Evolutionary conservation across 139 green algal species (phyloP).

Genomic region (Chlorella sp.): DNA sequence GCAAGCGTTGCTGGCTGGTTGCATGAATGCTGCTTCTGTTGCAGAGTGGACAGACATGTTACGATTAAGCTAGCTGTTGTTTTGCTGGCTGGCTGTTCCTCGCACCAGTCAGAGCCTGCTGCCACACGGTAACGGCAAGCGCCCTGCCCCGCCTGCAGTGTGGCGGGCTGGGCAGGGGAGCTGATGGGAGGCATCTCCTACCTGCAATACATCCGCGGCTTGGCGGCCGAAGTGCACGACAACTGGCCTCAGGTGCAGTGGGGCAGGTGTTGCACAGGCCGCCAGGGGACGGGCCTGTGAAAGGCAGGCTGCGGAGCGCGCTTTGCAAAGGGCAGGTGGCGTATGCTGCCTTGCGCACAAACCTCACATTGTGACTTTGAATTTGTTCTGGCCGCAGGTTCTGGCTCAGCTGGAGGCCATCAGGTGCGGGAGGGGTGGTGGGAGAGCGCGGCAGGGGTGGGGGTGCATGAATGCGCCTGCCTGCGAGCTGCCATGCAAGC

Average conservation of each 20-base stretch:
- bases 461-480: background rate
- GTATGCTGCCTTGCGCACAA: no score
- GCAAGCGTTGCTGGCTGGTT: no score
- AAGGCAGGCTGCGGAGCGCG: no score
- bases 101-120: no score
- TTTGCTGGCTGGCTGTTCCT: no score
- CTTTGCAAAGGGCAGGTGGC: no score
- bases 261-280: no score
- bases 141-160: conserved; percentile 37
- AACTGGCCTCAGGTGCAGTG: conserved; percentile 86
- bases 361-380: no score
- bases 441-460: background rate
- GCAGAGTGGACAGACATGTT: no score
- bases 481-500: background rate
- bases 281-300: no score
- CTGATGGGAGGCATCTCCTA: conserved; percentile 90
- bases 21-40: conserved; percentile 84
- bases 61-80: no score
- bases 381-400: conserved; percentile 80
- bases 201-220: conserved; percentile 84
- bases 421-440: background rate
- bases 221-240: conserved; percentile 83
- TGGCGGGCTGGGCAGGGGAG: conserved; percentile 85
- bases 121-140: no score
- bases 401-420: conserved; percentile 71